Evolutionary conservation across 2,329 filamentous ascomycete genomes (phyloP), one percentile per base, ranked within the genome.

Genomic region (Magnaporthiopsis poae): DNA sequence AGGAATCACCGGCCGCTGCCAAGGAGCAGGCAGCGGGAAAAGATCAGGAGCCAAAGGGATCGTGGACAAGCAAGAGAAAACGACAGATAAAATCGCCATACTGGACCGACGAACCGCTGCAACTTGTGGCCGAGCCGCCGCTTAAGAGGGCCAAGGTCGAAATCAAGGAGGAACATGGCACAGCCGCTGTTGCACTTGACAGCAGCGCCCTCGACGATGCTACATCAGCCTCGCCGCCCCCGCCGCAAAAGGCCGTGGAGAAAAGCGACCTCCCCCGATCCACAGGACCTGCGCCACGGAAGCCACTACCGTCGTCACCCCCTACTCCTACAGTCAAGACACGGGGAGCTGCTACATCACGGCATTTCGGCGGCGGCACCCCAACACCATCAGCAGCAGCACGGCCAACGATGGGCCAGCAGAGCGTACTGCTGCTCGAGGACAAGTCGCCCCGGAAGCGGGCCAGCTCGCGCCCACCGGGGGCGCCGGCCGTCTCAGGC

Each of bases 401-500:
- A 59, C 31, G 35, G 60, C 35, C 46, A 31, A 46, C 69, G 31
- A 52, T 69, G 63, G 33, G 46, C 67, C 66, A 39, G 60, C 60
- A 18, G 71, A 71, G 60, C 60, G 63, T 56, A 5, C 46, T 56
- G n/a, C 61, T 56, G 29, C 61, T 29, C 29, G 62, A 36, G 27
- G 39, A 2, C 39, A 27, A 9, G 18, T 46, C 56, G 18, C 21
- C 35, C n/a, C 56, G 33, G 13, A 61, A 61, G 21, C 56, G 59
- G 15, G 56, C 56, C 31, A 33, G 36, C 75, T 78, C 9, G 77
- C 79, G 2, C 75, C 75, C 2, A 75, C 78, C 12, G 80, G 81
- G 46, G 21, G 46, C 11, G 80, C 39, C 18, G 21, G 46, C 77
- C 2, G 73, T 88, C 11, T 85, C 86, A 0, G 79, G 79, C 31